A percentile compares a stretch with the other conserved stretches of the same genome.
Evolutionary conservation across 73 alveolate genomes (phyloP).

Genomic region (Paramecium octaurelia): DNA sequence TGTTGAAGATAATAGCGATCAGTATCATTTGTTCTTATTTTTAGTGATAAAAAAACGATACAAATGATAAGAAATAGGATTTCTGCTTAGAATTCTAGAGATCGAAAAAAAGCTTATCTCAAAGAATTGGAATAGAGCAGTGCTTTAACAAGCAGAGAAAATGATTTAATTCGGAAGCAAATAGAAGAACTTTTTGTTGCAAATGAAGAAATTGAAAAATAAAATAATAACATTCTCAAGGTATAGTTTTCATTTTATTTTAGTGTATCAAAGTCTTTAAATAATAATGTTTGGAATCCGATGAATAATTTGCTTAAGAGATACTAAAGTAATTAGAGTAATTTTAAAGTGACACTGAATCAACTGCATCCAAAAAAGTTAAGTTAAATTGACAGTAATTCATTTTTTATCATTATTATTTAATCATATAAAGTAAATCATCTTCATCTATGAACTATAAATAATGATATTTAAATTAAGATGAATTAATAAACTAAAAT

Average conservation of each 20-base stretch:
- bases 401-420: not conserved
- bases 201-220: not conserved
- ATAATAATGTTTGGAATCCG: not conserved
- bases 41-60: constrained; percentile 40
- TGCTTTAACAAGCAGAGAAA: not conserved
- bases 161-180: not conserved
- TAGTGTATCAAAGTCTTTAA: not conserved
- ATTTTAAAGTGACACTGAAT: not conserved
- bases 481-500: too few relatives aligned
- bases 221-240: not conserved
- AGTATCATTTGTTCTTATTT: not conserved
- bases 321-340: not conserved
- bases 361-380: not conserved
- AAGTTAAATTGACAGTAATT: not conserved
- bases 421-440: not conserved
- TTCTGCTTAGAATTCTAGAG: constrained; percentile 60
- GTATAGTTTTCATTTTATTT: not conserved
- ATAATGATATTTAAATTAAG: too few relatives aligned
- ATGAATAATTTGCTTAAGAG: not conserved
- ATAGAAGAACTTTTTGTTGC: not conserved
- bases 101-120: constrained; percentile 57
- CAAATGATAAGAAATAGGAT: constrained; percentile 63
- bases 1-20: not conserved
- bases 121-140: constrained; percentile 49
- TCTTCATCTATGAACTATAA: too few relatives aligned